These are phyloP conservation scores for Stipa capillata DNA, from an alignment of 176 grass and related monocot genomes.

Conservation along the genomic window DNA sequence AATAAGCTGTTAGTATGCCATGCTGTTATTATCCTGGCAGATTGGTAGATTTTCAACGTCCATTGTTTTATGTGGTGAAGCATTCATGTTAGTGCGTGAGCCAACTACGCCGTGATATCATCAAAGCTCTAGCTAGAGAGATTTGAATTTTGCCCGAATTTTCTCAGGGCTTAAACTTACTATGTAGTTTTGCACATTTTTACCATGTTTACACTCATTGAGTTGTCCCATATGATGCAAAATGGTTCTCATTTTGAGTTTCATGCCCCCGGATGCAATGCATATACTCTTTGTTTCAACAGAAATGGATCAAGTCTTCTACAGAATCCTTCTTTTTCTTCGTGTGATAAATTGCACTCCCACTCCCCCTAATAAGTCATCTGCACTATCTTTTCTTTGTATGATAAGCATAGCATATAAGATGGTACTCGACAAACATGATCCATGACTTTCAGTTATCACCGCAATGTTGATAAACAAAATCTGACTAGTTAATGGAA, in stretches of 20 bases:
- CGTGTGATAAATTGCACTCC: not conserved
- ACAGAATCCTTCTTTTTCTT: no score
- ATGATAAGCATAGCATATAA: not conserved
- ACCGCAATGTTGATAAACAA: not conserved
- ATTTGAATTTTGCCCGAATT: not conserved
- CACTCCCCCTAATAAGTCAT: not conserved
- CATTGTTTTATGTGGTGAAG: not conserved
- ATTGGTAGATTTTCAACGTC: not conserved
- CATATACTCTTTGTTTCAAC: not conserved
- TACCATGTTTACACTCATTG: not conserved
- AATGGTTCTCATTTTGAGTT: not conserved
- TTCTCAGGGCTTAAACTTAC: not conserved
- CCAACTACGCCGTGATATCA: no score
- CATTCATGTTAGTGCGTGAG: no score
- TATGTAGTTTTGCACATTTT: not conserved
- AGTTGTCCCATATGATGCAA: not conserved
- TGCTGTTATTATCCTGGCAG: not conserved
- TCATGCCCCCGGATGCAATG: not conserved
- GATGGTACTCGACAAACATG: not conserved
- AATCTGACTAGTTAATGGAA: not conserved
- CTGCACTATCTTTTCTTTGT: not conserved
- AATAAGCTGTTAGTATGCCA: not conserved
- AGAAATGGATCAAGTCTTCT: not conserved
- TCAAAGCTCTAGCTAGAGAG: not conserved
- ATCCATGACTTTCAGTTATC: not conserved